Conservation (phyloP, 805 yeast genomes). For the Candida suzukii region DNA sequence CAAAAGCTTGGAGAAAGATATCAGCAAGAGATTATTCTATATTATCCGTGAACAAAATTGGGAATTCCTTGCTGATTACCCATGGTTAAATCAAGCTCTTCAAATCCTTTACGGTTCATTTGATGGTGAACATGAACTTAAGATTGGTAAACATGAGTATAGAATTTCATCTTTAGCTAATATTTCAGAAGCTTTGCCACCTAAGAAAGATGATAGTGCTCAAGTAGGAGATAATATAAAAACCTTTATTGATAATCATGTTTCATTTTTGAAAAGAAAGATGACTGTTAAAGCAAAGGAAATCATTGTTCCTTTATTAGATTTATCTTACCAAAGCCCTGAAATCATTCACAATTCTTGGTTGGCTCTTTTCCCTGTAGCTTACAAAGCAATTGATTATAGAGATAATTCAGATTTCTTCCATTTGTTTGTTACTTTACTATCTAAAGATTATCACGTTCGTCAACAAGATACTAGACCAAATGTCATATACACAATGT, state of each 20-base stretch:
- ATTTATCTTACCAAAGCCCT: conserved; percentile 75
- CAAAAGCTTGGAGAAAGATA: conserved; percentile 68
- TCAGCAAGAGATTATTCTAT: conserved; percentile 74
- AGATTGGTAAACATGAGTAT: conserved; percentile 40
- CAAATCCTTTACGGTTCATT: conserved; percentile 80
- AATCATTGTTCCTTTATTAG: conserved; percentile 64
- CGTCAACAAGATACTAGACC: conserved; percentile 83
- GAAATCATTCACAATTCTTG: conserved; percentile 77
- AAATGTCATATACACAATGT: conserved; percentile 75
- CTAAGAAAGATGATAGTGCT: conserved; percentile 6
- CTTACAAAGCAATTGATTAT: conserved; percentile 64
- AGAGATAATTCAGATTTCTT: conserved; percentile 81
- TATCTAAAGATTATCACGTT: conserved; percentile 89
- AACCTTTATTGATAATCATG: conserved; percentile 16
- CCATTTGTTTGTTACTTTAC: conserved; percentile 67
- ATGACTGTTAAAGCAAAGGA: conserved; percentile 45
- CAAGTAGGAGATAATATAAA: conserved; percentile 11
- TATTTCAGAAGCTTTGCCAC: conserved; percentile 28
- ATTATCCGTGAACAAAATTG: conserved; percentile 94
- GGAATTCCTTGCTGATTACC: conserved; percentile 90
- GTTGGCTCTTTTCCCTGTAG: conserved; percentile 77
- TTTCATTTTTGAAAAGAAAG: conserved; percentile 13
- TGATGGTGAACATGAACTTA: conserved; percentile 40
- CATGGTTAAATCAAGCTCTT: conserved; percentile 91
- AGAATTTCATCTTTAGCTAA: conserved; percentile 46